phyloP scores from a whole-genome alignment of 345 rosid species.

The Eucalyptus curtisii region DNA sequence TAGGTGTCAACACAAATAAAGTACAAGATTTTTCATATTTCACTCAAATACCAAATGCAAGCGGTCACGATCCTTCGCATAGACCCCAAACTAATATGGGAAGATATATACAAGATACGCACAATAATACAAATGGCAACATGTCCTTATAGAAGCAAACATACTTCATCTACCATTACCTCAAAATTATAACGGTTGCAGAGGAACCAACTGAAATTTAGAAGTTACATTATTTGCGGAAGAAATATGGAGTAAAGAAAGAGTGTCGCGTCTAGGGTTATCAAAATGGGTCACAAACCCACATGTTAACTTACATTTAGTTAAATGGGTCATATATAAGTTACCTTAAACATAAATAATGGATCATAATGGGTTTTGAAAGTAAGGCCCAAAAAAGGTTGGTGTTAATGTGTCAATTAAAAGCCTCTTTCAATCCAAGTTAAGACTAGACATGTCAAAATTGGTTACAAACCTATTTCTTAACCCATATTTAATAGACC shows the following conservation, averaged over 20 bases:
- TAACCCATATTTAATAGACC: not conserved
- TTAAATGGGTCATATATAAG: not conserved
- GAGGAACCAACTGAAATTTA: not conserved
- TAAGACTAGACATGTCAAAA: fast-evolving
- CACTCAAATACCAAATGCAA: not conserved
- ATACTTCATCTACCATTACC: not conserved
- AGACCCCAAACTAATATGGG: not conserved
- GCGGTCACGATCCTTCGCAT: not conserved
- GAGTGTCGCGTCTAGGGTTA: not conserved
- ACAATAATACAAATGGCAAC: not conserved
- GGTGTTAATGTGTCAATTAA: not conserved
- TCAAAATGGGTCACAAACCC: not conserved
- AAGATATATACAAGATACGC: not conserved
- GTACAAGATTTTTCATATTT: not conserved
- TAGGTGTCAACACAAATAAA: too few species aligned
- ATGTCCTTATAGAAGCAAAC: not conserved
- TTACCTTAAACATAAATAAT: not conserved
- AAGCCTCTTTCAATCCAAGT: not conserved
- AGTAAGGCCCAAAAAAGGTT: not conserved
- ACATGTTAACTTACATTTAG: not conserved
- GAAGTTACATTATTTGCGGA: not conserved
- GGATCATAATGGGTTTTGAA: not conserved
- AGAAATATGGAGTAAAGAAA: not conserved
- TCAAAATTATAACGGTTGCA: not conserved
- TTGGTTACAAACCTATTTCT: too few species aligned